A percentile compares a stretch with the other conserved stretches of the same genome.
Evolutionary conservation across 208 protist species (phyloP).

Genomic region (Endotrypanum monterogeii): DNA sequence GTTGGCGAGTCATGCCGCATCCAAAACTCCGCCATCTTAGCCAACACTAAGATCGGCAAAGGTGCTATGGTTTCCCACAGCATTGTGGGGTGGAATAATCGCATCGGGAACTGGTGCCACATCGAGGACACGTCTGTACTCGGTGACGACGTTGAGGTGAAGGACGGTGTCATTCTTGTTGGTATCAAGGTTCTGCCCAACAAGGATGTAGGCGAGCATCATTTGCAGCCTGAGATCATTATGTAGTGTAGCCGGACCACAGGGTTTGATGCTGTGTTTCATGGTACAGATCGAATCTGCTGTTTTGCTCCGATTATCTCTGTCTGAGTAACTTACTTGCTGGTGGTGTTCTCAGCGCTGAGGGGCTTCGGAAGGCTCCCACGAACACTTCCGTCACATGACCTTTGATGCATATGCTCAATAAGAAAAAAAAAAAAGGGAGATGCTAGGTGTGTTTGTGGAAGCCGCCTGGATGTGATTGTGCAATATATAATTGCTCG

Average conservation of each 20-base stretch:
- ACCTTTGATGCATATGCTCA: background rate
- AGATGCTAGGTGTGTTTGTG: background rate
- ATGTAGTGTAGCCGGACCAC: conserved; percentile 71
- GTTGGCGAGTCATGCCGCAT: conserved; percentile 92
- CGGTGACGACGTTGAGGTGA: conserved; percentile 95
- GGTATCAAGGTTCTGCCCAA: conserved; percentile 94
- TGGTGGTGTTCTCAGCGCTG: background rate
- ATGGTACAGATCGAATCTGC: background rate
- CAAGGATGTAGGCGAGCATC: conserved; percentile 90
- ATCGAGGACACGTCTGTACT: conserved; percentile 95
- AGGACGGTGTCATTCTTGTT: conserved; percentile 92
- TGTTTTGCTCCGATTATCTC: background rate
- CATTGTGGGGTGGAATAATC: conserved; percentile 97
- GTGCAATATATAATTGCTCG: background rate
- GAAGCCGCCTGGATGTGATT: background rate
- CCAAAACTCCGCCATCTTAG: conserved; percentile 84
- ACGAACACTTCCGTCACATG: background rate
- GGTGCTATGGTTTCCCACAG: conserved; percentile 85
- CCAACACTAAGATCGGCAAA: conserved; percentile 75
- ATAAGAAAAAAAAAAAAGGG: background rate
- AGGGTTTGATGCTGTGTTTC: background rate
- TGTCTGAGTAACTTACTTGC: background rate
- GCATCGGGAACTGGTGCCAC: conserved; percentile 91
- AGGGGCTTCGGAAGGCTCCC: background rate
- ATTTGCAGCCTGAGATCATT: conserved; percentile 89